Conservation (phyloP, 2,329 filamentous ascomycete species). For the Sodiomyces alkalinus region DNA sequence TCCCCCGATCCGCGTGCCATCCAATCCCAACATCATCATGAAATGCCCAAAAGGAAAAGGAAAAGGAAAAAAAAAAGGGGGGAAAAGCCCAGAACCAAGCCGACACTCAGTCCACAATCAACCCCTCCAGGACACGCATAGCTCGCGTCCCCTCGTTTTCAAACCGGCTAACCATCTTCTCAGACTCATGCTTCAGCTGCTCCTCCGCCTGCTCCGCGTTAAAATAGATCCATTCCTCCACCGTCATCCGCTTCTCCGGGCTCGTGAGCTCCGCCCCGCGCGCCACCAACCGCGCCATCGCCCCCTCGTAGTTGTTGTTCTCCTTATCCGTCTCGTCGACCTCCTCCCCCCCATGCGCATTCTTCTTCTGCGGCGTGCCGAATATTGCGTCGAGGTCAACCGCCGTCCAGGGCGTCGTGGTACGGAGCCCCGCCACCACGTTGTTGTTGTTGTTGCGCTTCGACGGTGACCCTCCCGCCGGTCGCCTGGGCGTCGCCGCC, state of each 20-base stretch:
- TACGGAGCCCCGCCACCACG: constrained; percentile 38
- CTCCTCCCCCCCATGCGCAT: not conserved
- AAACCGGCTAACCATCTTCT: constrained; percentile 67
- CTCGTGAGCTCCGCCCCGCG: constrained; percentile 49
- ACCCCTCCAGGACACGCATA: constrained; percentile 59
- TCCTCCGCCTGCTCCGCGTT: constrained; percentile 71
- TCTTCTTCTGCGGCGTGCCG: constrained; percentile 17
- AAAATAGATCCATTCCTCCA: constrained; percentile 81
- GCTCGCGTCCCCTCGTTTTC: constrained; percentile 71
- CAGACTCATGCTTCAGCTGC: constrained; percentile 65
- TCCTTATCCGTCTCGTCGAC: constrained; percentile 34
- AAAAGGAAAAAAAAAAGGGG: too few relatives aligned
- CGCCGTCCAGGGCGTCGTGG: constrained; percentile 51
- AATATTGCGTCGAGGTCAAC: constrained; percentile 66
- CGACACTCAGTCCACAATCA: constrained; percentile 39
- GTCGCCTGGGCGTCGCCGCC: constrained; percentile 17
- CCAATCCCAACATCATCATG: too few relatives aligned
- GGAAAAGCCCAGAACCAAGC: too few relatives aligned
- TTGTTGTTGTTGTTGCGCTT: too few relatives aligned
- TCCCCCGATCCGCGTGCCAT: too few relatives aligned
- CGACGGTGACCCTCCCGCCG: constrained; percentile 44
- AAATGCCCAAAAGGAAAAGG: too few relatives aligned
- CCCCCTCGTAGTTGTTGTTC: too few relatives aligned
- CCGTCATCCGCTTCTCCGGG: constrained; percentile 76
- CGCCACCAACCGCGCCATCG: constrained; percentile 31